Evolutionary conservation across 2,329 filamentous ascomycete species (phyloP), one percentile per base, ranked within the genome.

Genomic region (Penicillium sclerotiorum): DNA sequence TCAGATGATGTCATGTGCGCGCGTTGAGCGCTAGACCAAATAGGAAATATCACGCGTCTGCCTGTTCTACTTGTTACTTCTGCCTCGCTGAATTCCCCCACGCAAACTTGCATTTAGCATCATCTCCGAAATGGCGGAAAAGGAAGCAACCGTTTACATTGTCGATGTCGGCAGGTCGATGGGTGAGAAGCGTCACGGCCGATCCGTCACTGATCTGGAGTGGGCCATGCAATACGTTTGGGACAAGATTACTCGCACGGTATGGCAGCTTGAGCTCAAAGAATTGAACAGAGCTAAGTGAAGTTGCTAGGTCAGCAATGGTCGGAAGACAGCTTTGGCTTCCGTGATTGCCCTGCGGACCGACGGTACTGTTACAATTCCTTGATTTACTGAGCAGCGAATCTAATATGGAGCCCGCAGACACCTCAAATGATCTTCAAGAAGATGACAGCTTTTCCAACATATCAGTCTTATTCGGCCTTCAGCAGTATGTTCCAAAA

Each of bases 161-260:
- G 74, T 99, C 53, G 94, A 99, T 73, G 78, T 96, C 20, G 92
- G 91, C 50, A 78, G 76, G 64, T 89, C 92, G n/a, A 96, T 95
- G 89, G 87, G 80, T 50, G 78, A 88, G 66, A 81, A 78, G 61
- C 82, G 84, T 60, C 80, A 83, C 73, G 90, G 87, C 21, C 85
- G 94, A 58, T 68, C 77, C 17, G 83, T 93, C 68, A 87, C 87
- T 3, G 88, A 97, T 68, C 81, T 99, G 15, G 90, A 96, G 53
- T 99, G 87, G 84, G 83, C 85, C 40, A 86, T 97, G 84, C 84
- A 84, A 55, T 99, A 96, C 73, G 82, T 97, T 42, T 99, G 93
- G 92, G 93, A 97, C 77, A 94, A 89, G 68, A 88, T 95, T 58
- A 87, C 86, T 5, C 83, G 82, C 7, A 90, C 86, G 3, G 87